Percentiles rank a stretch among this genome's conserved stretches.
These are phyloP conservation scores for Septoria linicola DNA, from an alignment of 2,329 filamentous ascomycete species.

Conservation along the genomic window DNA sequence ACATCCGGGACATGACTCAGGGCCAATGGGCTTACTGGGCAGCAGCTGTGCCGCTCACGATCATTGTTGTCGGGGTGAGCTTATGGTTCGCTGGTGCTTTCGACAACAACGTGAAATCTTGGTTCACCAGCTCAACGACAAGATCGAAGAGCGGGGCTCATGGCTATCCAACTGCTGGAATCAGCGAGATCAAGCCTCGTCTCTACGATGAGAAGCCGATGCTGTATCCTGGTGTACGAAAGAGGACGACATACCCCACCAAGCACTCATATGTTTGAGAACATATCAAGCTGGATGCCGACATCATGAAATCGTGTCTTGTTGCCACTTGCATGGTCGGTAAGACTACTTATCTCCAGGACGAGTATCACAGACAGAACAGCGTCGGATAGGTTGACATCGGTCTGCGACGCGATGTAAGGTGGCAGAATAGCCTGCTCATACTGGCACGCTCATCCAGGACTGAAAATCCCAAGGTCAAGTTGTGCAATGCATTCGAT, in stretches of 20 bases:
- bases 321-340: too few relatives aligned
- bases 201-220: not conserved
- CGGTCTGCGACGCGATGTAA: too few relatives aligned
- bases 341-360: too few relatives aligned
- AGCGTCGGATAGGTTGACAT: too few relatives aligned
- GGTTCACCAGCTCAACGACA: constrained; percentile 4
- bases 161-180: not conserved
- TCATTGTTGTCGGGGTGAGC: constrained; percentile 14
- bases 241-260: not conserved
- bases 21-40: constrained; percentile 18
- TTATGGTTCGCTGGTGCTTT: constrained; percentile 18
- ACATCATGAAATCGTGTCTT: too few relatives aligned
- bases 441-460: too few relatives aligned
- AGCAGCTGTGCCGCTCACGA: constrained; percentile 10
- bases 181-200: not conserved
- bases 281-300: too few relatives aligned
- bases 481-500: too few relatives aligned
- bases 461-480: too few relatives aligned
- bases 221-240: not conserved
- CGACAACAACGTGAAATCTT: constrained; percentile 8
- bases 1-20: constrained; percentile 14
- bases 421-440: too few relatives aligned
- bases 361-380: too few relatives aligned
- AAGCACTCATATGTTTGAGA: not conserved
- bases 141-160: not conserved